Base-by-base conservation (phyloP, 768 basidiomycete genomes). In the Rhodotorula sphaerocarpa region DNA sequence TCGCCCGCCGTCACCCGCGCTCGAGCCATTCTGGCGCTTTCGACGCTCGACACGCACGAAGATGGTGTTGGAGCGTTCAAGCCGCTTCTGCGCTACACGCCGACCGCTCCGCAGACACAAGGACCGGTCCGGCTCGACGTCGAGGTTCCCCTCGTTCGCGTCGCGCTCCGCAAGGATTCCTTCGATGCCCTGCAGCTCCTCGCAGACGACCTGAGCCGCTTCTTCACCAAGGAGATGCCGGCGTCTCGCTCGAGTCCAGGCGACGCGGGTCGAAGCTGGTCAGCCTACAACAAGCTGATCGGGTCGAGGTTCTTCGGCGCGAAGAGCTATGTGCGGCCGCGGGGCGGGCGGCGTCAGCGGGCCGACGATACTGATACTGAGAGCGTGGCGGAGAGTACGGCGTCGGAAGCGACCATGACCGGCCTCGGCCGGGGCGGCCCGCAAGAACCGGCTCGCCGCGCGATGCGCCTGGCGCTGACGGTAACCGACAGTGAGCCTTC, bases 121-220 rank as follows among this genome's bases (percentile, higher is more conserved):
- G 18, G 6, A 34, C 6, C 20, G 31, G 15, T 18, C 51, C 4
- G 21, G 3, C 11, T 60, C 20, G 57, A 45, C 18, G 6, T 41
- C 10, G n/a, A 27, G 1, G 30, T 92, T 20, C 88, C 90, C 20
- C 83, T 84, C 7, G 74, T 86, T n/a, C 72, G 73, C 44, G 65
- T 75, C 36, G 65, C 67, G 44, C 69, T 90, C 51, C 79, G 82
- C 15, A 93, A 96, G 74, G 71, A 76, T 9, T 64, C 78, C 3
- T 75, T 91, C 12, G 89, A 96, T 72, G 82, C 82, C 18, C 74
- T 97, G 23, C 90, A 96, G 74, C 86, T 85, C 71, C 88, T 86
- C 80, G 85, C 84, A 11, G 95, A 99, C 72, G 91, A 96, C 72
- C 73, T 84, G 10, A n/a, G 18, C 31, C 55, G 45, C 30, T 47